phyloP scores from a whole-genome alignment of 2,329 filamentous ascomycete species.

The Fusarium foetens region DNA sequence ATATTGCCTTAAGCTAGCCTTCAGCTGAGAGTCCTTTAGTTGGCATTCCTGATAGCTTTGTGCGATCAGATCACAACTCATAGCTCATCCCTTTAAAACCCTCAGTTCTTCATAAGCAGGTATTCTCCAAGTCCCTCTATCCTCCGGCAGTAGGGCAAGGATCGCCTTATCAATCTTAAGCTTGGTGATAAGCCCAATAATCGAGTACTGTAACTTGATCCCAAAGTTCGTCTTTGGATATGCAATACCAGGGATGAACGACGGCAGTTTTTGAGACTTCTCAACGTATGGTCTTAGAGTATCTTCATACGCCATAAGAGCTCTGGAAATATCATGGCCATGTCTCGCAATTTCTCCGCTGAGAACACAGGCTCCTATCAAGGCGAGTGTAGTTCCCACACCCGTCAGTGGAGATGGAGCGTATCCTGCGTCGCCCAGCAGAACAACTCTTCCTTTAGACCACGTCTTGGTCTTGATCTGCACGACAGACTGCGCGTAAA shows the following conservation, averaged over 20 bases:
- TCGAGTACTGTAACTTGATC: conserved; percentile 36
- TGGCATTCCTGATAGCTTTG: background rate
- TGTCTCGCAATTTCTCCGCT: conserved; percentile 56
- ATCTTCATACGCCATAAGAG: conserved; percentile 53
- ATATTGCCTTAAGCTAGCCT: no score
- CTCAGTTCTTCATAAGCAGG: conserved; percentile 13
- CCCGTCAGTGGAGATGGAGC: conserved; percentile 59
- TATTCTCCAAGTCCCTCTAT: conserved; percentile 23
- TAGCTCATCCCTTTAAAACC: background rate
- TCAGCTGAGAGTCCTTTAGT: background rate
- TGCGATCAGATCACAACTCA: background rate
- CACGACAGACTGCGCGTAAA: conserved; percentile 56
- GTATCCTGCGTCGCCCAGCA: conserved; percentile 62
- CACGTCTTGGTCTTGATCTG: conserved; percentile 54
- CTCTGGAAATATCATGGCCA: conserved; percentile 41
- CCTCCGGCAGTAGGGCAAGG: conserved; percentile 22
- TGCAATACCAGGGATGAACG: conserved; percentile 41
- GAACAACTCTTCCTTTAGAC: conserved; percentile 51
- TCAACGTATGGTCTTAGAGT: conserved; percentile 54
- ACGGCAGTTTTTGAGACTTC: conserved; percentile 50
- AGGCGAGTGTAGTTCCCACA: conserved; percentile 58
- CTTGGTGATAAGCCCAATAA: conserved; percentile 20
- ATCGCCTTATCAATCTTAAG: conserved; percentile 27
- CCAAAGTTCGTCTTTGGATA: conserved; percentile 45
- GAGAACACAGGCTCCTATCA: conserved; percentile 61